phyloP scores from a whole-genome alignment of 73 alveolate species.

The Paraurostyla sp. region DNA sequence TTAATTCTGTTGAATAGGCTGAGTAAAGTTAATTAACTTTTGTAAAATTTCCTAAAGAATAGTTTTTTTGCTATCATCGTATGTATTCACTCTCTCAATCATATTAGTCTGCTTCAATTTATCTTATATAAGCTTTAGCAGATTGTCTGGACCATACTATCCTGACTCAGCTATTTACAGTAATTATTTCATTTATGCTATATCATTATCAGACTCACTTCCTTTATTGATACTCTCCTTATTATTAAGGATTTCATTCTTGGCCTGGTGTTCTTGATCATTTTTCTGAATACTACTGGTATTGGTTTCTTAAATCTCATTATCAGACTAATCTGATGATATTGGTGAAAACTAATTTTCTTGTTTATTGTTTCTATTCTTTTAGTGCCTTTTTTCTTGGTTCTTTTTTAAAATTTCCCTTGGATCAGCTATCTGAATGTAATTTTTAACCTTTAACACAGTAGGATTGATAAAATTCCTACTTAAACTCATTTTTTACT shows the following conservation, averaged over 20 bases:
- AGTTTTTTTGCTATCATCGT: not conserved
- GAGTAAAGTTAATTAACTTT: not conserved
- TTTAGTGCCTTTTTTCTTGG: not conserved
- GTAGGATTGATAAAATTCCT: slow-evolving; percentile 34
- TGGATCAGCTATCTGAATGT: slow-evolving; percentile 1
- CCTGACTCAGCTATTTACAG: not conserved
- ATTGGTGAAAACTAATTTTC: not conserved
- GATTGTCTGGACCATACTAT: not conserved
- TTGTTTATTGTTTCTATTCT: not conserved
- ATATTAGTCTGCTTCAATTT: slow-evolving; percentile 3
- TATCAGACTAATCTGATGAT: slow-evolving; percentile 11
- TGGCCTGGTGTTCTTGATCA: too few species aligned
- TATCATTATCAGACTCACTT: slow-evolving; percentile 18
- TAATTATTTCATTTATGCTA: not conserved
- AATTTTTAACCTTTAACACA: not conserved
- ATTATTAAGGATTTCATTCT: too few species aligned
- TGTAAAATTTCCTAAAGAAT: not conserved
- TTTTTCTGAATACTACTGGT: not conserved
- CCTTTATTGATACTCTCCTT: too few species aligned
- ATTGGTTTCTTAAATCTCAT: not conserved
- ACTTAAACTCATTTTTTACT: slow-evolving; percentile 26
- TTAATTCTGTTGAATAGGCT: not conserved
- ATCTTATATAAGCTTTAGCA: not conserved
- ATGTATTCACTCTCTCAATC: slow-evolving; percentile 13
- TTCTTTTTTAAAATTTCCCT: not conserved